These are phyloP conservation scores for Pichia sp. DNA, from an alignment of 1,139 yeast species.

Conservation along the genomic window DNA sequence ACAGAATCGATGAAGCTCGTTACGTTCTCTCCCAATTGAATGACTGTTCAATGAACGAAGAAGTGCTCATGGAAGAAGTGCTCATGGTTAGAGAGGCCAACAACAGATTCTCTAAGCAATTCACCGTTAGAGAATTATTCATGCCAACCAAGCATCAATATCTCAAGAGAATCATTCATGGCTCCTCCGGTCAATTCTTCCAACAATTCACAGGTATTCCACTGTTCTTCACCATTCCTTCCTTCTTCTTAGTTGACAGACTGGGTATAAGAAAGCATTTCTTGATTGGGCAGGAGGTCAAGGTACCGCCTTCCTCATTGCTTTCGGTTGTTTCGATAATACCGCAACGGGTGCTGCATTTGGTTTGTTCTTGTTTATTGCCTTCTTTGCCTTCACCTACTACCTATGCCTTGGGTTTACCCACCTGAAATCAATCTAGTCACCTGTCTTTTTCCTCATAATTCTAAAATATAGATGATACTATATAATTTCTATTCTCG, in stretches of 20 bases:
- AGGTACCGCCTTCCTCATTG: slow-evolving; percentile 33
- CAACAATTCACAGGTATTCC: slow-evolving; percentile 48
- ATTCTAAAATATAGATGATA: too few relatives aligned
- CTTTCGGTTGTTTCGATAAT: slow-evolving; percentile 31
- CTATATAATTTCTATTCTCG: too few relatives aligned
- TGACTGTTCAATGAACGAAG: slow-evolving; percentile 33
- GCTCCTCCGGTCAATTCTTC: slow-evolving; percentile 59
- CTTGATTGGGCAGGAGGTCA: slow-evolving; percentile 36
- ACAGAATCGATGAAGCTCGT: slow-evolving; percentile 41
- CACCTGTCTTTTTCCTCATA: too few relatives aligned
- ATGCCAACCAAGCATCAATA: slow-evolving; percentile 54
- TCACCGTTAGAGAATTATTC: slow-evolving; percentile 39
- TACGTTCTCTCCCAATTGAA: slow-evolving; percentile 38
- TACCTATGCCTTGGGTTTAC: slow-evolving; percentile 38
- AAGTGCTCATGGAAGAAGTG: slow-evolving; percentile 38
- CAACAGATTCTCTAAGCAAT: slow-evolving; percentile 28
- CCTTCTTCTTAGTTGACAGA: slow-evolving; percentile 57
- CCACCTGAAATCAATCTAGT: slow-evolving; percentile 41
- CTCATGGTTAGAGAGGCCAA: slow-evolving; percentile 30
- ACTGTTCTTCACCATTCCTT: slow-evolving; percentile 55
- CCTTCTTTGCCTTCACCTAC: slow-evolving; percentile 33
- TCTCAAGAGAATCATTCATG: slow-evolving; percentile 46
- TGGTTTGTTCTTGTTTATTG: slow-evolving; percentile 39
- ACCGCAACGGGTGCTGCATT: slow-evolving; percentile 41
- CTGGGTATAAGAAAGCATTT: slow-evolving; percentile 53